phyloP scores from a whole-genome alignment of 306 rosid species.

The Bauhinia variegata region DNA sequence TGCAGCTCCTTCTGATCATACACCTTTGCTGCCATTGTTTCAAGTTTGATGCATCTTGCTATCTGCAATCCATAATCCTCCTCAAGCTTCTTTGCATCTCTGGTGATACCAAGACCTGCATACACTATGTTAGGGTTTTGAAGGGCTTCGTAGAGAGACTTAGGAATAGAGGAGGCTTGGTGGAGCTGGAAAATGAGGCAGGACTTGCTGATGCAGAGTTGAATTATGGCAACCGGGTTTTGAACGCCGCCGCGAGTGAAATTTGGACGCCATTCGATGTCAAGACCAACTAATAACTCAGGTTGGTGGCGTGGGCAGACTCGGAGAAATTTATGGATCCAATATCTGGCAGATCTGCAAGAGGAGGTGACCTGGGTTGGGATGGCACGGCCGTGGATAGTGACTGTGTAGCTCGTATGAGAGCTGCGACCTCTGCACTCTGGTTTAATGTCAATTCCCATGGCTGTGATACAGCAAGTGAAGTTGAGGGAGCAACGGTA shows the following conservation, averaged over 20 bases:
- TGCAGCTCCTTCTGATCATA: not conserved
- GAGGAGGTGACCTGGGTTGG: not conserved
- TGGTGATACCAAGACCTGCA: not conserved
- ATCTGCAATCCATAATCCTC: not conserved
- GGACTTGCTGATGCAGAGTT: not conserved
- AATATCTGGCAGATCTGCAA: not conserved
- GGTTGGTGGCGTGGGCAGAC: not conserved
- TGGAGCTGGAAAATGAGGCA: not conserved
- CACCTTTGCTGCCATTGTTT: not conserved
- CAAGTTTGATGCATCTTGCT: not conserved
- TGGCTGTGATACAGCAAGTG: not conserved
- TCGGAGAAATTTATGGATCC: not conserved
- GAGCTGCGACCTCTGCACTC: not conserved
- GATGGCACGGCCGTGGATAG: no score
- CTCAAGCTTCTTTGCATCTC: not conserved
- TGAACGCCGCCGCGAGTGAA: not conserved
- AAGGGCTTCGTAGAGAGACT: not conserved
- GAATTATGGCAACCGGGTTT: not conserved
- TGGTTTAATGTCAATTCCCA: not conserved
- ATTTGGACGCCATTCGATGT: not conserved
- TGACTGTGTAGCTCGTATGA: no score
- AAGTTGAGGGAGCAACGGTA: not conserved
- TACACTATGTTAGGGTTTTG: not conserved
- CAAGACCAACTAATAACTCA: not conserved
- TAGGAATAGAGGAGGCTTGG: not conserved